Conservation (phyloP, 768 basidiomycete genomes). For the Pleurotus citrinopileatus region DNA sequence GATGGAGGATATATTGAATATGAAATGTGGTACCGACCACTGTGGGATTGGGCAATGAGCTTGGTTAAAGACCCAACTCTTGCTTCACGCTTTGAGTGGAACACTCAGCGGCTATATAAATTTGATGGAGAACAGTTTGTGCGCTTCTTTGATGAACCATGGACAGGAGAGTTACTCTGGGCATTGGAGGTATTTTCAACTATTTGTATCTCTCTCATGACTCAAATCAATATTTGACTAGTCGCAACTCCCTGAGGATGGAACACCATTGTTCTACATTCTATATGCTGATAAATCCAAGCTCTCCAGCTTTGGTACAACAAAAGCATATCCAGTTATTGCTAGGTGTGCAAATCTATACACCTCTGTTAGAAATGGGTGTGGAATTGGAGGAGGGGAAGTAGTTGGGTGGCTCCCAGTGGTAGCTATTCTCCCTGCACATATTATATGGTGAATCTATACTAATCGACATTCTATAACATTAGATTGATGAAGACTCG, state of each 20-base stretch:
- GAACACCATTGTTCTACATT: conserved; percentile 27
- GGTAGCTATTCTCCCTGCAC: too few species aligned
- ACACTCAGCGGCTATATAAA: conserved; percentile 26
- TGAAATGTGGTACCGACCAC: conserved; percentile 18
- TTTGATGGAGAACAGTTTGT: conserved; percentile 23
- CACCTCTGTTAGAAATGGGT: conserved; percentile 26
- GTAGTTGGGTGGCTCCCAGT: conserved; percentile 39
- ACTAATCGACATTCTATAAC: conserved; percentile 14
- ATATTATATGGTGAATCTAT: background rate
- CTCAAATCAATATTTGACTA: conserved; percentile 6
- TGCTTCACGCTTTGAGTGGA: conserved; percentile 24
- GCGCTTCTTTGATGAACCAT: conserved; percentile 32
- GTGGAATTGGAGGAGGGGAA: conserved; percentile 28
- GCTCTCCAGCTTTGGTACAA: conserved; percentile 33
- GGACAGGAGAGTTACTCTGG: conserved; percentile 35
- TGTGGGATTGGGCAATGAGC: conserved; percentile 25
- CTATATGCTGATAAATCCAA: conserved; percentile 40
- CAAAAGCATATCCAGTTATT: conserved; percentile 35
- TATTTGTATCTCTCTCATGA: background rate
- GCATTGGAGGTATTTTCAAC: conserved; percentile 28
- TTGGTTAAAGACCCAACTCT: conserved; percentile 24
- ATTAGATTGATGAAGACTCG: conserved; percentile 29
- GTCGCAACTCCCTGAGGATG: conserved; percentile 18
- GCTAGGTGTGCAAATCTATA: conserved; percentile 30
- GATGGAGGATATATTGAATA: conserved; percentile 12